Conservation (phyloP, 164 flowering plant species). For the Brasenia schreberi region DNA sequence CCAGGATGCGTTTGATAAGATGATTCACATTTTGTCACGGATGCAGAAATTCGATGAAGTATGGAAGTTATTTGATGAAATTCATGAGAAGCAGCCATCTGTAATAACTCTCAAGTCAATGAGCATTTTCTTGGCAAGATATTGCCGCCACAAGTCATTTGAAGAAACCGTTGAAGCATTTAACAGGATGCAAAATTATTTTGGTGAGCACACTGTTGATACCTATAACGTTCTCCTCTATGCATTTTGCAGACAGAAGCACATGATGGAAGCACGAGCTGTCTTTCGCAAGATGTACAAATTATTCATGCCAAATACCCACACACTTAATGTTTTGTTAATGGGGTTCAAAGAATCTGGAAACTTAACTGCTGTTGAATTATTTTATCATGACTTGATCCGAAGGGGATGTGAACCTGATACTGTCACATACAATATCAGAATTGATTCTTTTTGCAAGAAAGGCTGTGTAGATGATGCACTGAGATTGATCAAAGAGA, state of each 20-base stretch:
- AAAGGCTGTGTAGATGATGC: constrained; percentile 48
- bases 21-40: constrained; percentile 58
- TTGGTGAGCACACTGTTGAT: constrained; percentile 34
- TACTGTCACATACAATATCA: constrained; percentile 38
- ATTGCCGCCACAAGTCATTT: constrained; percentile 43
- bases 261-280: constrained; percentile 65
- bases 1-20: constrained; percentile 52
- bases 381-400: constrained; percentile 78
- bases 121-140: constrained; percentile 52
- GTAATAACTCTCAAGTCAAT: constrained; percentile 56
- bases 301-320: constrained; percentile 41
- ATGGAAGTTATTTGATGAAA: constrained; percentile 46
- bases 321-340: constrained; percentile 66
- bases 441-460: constrained; percentile 81
- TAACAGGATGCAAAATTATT: constrained; percentile 45
- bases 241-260: constrained; percentile 55
- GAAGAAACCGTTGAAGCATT: constrained; percentile 62
- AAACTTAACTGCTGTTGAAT: constrained; percentile 49
- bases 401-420: constrained; percentile 65
- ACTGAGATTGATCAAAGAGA: constrained; percentile 46
- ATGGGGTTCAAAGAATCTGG: constrained; percentile 70
- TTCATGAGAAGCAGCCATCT: constrained; percentile 23
- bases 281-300: constrained; percentile 41
- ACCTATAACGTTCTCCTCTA: constrained; percentile 53
- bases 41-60: constrained; percentile 58